A percentile compares a stretch with the other conserved stretches of the same genome.
phyloP scores from a whole-genome alignment of 306 rosid genomes.

The Arachis hypogaea region DNA sequence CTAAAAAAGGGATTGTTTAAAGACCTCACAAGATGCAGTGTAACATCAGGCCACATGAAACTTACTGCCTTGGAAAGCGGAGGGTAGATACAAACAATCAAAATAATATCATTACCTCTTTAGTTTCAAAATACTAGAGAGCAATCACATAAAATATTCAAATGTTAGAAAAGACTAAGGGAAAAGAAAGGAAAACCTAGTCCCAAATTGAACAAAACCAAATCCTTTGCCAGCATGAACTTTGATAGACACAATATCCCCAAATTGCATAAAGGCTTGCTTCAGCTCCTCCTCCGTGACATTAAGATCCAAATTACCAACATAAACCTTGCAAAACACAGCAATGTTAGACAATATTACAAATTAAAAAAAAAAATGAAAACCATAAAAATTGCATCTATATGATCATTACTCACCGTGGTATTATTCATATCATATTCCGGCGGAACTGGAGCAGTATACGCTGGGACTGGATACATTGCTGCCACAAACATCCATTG shows the following conservation, averaged over 20 bases:
- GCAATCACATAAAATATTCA: conserved; percentile 33
- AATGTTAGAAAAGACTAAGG: conserved; percentile 34
- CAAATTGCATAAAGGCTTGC: conserved; percentile 82
- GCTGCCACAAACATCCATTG: conserved; percentile 48
- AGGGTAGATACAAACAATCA: conserved; percentile 33
- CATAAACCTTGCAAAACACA: conserved; percentile 66
- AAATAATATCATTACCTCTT: conserved; percentile 31
- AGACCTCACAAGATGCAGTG: conserved; percentile 45
- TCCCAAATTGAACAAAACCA: conserved; percentile 83
- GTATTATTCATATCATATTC: conserved; percentile 84
- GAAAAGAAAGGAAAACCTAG: conserved; percentile 57
- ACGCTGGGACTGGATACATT: conserved; percentile 64
- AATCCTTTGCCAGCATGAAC: conserved; percentile 81
- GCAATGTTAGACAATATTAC: background rate
- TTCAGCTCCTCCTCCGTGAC: conserved; percentile 80
- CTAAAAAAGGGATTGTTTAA: conserved; percentile 35
- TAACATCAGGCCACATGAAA: conserved; percentile 43
- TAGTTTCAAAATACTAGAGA: conserved; percentile 29
- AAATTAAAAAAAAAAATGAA: background rate
- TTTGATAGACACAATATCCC: conserved; percentile 73
- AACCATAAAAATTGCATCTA: background rate
- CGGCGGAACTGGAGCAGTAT: conserved; percentile 57
- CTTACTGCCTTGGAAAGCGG: conserved; percentile 36
- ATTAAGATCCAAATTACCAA: conserved; percentile 87
- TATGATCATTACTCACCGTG: conserved; percentile 57